Evolutionary conservation across 2,329 filamentous ascomycete genomes (phyloP).

Genomic region (Allantophomopsis lycopodina): DNA sequence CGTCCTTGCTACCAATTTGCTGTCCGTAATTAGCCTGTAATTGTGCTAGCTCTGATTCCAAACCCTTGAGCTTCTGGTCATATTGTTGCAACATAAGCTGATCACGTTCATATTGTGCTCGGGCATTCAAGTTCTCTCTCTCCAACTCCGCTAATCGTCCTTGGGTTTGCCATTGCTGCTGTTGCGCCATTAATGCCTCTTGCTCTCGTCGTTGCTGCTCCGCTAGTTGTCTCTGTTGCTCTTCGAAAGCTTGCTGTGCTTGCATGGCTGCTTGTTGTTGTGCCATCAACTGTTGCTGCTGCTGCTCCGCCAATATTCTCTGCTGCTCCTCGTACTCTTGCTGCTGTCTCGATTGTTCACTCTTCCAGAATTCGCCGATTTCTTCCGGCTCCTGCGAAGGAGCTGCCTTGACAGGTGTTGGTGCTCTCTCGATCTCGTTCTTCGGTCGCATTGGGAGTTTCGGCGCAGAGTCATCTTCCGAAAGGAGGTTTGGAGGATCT

Average conservation of each 20-base stretch:
- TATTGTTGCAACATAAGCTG: slow-evolving; percentile 96
- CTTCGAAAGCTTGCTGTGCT: slow-evolving; percentile 89
- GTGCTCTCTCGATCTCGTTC: slow-evolving; percentile 54
- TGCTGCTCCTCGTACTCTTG: slow-evolving; percentile 94
- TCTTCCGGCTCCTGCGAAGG: slow-evolving; percentile 77
- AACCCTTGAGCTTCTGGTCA: slow-evolving; percentile 81
- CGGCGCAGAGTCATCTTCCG: slow-evolving; percentile 73
- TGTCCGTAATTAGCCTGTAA: slow-evolving; percentile 73
- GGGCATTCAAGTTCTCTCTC: slow-evolving; percentile 84
- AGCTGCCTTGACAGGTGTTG: slow-evolving; percentile 54
- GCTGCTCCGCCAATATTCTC: slow-evolving; percentile 72
- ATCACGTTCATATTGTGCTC: slow-evolving; percentile 93
- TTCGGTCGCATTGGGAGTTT: slow-evolving; percentile 71
- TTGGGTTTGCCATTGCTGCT: slow-evolving; percentile 87
- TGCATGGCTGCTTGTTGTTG: slow-evolving; percentile 76
- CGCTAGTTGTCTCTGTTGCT: slow-evolving; percentile 74
- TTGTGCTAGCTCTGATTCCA: slow-evolving; percentile 77
- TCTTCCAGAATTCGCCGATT: slow-evolving; percentile 97
- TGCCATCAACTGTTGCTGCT: slow-evolving; percentile 64
- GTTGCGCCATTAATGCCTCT: slow-evolving; percentile 77
- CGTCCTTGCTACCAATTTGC: slow-evolving; percentile 80
- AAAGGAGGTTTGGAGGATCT: slow-evolving; percentile 79
- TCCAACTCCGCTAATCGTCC: slow-evolving; percentile 92
- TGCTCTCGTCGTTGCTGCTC: slow-evolving; percentile 88
- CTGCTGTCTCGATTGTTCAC: slow-evolving; percentile 79